phyloP scores from a whole-genome alignment of 129 eudicot species.

The Helianthus tuberosus region DNA sequence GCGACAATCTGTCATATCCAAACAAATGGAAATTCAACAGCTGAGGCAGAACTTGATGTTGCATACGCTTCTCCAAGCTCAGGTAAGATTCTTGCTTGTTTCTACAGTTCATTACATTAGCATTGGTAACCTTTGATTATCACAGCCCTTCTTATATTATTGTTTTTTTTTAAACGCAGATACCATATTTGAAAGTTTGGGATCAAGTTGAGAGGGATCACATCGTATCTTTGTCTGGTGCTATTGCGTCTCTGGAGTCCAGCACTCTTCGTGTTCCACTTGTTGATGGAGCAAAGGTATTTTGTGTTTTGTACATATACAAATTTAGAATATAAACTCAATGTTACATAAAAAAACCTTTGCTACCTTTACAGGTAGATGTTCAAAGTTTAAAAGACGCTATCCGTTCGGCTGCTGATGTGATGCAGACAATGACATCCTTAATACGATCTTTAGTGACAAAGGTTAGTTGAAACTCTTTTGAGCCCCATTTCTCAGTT shows the following conservation, averaged over 20 bases:
- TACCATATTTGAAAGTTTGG: slow-evolving; percentile 40
- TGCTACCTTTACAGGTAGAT: slow-evolving; percentile 60
- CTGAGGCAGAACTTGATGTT: slow-evolving; percentile 47
- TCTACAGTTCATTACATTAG: slow-evolving; percentile 11
- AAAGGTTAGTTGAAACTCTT: slow-evolving; percentile 51
- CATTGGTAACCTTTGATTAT: neutral
- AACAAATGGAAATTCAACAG: slow-evolving; percentile 51
- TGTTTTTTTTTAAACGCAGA: slow-evolving; percentile 20
- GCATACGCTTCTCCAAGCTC: slow-evolving; percentile 37
- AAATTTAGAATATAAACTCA: neutral
- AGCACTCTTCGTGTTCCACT: slow-evolving; percentile 48
- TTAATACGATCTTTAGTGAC: slow-evolving; percentile 55
- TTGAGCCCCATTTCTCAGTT: neutral
- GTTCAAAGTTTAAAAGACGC: slow-evolving; percentile 65
- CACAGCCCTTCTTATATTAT: neutral
- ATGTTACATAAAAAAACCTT: slow-evolving; percentile 12
- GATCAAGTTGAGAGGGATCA: slow-evolving; percentile 43
- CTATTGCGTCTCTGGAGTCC: slow-evolving; percentile 38
- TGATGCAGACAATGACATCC: slow-evolving; percentile 79
- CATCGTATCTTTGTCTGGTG: slow-evolving; percentile 38
- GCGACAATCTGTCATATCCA: slow-evolving; percentile 52
- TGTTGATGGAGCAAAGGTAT: slow-evolving; percentile 46
- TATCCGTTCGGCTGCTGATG: slow-evolving; percentile 74
- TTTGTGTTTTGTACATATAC: neutral
- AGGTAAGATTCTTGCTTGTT: slow-evolving; percentile 29